Evolutionary conservation across 768 basidiomycete genomes (phyloP).

Genomic region (Suillus paluster): DNA sequence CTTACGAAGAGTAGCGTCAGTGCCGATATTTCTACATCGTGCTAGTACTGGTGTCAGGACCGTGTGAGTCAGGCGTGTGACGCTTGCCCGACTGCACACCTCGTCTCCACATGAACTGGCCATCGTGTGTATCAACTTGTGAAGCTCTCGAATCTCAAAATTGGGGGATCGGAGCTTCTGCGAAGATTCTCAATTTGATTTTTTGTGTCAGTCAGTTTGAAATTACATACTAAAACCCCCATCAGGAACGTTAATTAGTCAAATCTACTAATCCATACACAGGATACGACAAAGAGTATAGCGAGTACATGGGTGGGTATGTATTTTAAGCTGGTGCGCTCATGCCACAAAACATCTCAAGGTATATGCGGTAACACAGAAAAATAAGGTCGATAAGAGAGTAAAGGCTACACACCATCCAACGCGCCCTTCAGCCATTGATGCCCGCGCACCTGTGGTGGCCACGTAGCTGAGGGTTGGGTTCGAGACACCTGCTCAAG

Average conservation of each 20-base stretch:
- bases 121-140: neutral
- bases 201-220: neutral
- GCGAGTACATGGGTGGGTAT: constrained; percentile 1
- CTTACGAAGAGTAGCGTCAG: constrained; percentile 7
- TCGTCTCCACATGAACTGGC: neutral
- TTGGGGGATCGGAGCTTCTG: too few species aligned
- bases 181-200: neutral
- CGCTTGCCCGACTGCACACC: neutral
- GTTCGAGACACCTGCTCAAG: constrained; percentile 80
- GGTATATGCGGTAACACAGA: constrained; percentile 1
- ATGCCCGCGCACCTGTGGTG: constrained; percentile 74
- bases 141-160: neutral
- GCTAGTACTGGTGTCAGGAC: neutral
- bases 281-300: constrained; percentile 1
- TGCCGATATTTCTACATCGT: neutral
- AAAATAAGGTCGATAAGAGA: neutral
- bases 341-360: neutral
- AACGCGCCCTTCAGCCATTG: constrained; percentile 65
- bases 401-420: constrained; percentile 21
- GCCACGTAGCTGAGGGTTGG: constrained; percentile 81
- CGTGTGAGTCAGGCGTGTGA: neutral
- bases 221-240: neutral
- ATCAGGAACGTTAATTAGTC: neutral
- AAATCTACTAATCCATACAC: neutral
- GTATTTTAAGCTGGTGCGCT: neutral